Evolutionary conservation across 2,329 filamentous ascomycete genomes (phyloP), one percentile per base, ranked within the genome.

Genomic region (Nothomitra cinnamomea): DNA sequence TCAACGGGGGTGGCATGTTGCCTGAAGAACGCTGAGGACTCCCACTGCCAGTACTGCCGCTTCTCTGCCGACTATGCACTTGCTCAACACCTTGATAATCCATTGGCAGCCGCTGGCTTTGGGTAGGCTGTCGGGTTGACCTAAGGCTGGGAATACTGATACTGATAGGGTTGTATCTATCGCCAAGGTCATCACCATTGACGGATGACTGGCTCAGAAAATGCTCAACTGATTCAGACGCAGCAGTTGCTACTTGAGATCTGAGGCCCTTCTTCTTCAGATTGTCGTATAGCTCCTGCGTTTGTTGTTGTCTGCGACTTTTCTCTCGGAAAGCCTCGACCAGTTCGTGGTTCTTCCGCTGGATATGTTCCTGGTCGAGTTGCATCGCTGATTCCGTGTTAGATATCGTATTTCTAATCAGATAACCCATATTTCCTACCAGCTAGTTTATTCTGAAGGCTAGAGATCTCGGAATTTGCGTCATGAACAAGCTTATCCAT

Each of bases 401-500:
- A 10, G 25, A 21, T 43, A 25, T n/a, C n/a, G n/a, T n/a, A 15
- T 15, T 47, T 1, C 21, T 6, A 17, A 3, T 25, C 19, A 15
- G 15, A 6, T 10, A 56, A 43, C 12, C 32, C 19, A 2, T 28
- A 49, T 21, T 35, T 2, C 73, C 54, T 57, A 84, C 85, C 72
- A 54, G 76, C 69, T 24, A 89, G 63, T 61, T 79, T 83, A 28
- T 78, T 75, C 52, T 83, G 79, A 13, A 92, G 67, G 41, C 66
- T 73, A 22, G 76, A 73, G 54, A 90, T 83, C 61, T 90, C 80
- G 0, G 77, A 66, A 61, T 90, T 88, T 6, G 86, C 85, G 56
- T 90, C 82, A 57, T 80, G 77, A 47, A 88, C 76, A 1, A 85
- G 71, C 60, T 83, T 83, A 60, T 92, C 83, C 62, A 88, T 74